Conservation (phyloP, 495 filamentous ascomycete genomes). For the Pseudotulostoma volvatum region DNA sequence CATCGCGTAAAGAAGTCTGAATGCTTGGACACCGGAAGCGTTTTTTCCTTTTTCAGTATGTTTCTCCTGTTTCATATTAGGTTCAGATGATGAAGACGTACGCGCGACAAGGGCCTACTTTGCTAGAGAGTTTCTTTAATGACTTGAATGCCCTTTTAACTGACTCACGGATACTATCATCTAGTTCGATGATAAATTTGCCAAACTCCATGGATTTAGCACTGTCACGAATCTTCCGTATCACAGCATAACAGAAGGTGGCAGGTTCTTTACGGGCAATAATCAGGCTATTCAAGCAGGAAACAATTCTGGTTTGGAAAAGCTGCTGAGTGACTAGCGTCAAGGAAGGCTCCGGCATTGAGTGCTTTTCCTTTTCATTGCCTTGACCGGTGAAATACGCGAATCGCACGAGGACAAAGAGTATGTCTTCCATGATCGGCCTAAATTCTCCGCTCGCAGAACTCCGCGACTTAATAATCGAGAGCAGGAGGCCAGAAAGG, state of each 20-base stretch:
- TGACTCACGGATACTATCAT: conserved; percentile 41
- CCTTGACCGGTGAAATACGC: conserved; percentile 24
- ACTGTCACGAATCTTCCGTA: conserved; percentile 32
- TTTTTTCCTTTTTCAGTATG: conserved; percentile 13
- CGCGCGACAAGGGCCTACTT: conserved; percentile 15
- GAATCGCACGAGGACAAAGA: conserved; percentile 26
- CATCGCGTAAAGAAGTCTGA: conserved; percentile 71
- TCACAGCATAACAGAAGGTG: conserved; percentile 33
- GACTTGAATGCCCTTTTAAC: conserved; percentile 46
- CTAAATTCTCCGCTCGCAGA: conserved; percentile 20
- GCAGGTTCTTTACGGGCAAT: conserved; percentile 39
- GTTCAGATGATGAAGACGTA: background rate
- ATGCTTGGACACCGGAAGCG: conserved; percentile 33
- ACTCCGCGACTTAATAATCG: conserved; percentile 26
- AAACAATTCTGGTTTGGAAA: conserved; percentile 50
- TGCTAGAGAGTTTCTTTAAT: conserved; percentile 51
- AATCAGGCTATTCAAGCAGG: conserved; percentile 52
- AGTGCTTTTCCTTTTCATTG: conserved; percentile 7
- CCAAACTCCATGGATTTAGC: conserved; percentile 25
- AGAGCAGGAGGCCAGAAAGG: conserved; percentile 30
- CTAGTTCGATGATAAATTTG: conserved; percentile 41
- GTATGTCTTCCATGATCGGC: conserved; percentile 22
- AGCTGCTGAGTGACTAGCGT: conserved; percentile 48
- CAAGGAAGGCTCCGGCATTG: conserved; percentile 23
- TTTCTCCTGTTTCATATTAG: conserved; percentile 16